A percentile compares a stretch with the other conserved stretches of the same genome.
Evolutionary conservation across 2,329 filamentous ascomycete genomes (phyloP).

Genomic region (Colletotrichum sp.): DNA sequence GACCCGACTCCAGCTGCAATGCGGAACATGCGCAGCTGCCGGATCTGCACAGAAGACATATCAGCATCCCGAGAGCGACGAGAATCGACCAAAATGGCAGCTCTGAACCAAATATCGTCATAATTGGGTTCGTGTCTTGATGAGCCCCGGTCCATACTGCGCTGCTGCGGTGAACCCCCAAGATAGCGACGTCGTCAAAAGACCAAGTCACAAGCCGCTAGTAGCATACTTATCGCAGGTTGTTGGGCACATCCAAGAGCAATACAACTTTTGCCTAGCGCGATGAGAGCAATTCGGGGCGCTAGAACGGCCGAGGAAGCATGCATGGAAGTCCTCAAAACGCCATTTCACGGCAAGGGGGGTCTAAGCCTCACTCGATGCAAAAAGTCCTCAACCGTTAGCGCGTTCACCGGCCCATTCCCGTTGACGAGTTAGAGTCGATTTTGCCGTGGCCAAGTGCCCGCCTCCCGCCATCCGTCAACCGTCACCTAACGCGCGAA

Average conservation of each 20-base stretch:
- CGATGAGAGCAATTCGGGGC: slow-evolving; percentile 1
- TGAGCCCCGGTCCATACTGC: not conserved
- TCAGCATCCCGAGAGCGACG: not conserved
- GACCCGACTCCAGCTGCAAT: not conserved
- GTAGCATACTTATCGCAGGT: not conserved
- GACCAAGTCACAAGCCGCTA: not conserved
- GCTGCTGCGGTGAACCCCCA: not conserved
- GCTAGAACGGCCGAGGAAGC: slow-evolving; percentile 22
- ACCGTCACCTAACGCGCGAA: not conserved
- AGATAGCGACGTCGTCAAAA: not conserved
- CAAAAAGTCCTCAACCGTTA: slow-evolving; percentile 17
- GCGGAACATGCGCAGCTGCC: not conserved
- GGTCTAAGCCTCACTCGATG: slow-evolving; percentile 21
- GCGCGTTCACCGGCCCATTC: not conserved
- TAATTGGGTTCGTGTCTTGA: not conserved
- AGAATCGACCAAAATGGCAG: not conserved
- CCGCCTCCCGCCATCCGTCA: slow-evolving; percentile 2
- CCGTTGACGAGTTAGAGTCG: slow-evolving; percentile 8
- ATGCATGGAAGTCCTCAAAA: slow-evolving; percentile 15
- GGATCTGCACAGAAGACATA: not conserved
- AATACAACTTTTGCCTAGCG: slow-evolving; percentile 10
- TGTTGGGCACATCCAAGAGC: not conserved
- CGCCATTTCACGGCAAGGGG: not conserved
- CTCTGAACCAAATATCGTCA: not conserved
- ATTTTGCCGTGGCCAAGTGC: not conserved